Evolutionary conservation across 345 rosid species (phyloP).

Genomic region (Linum usitatissimum): DNA sequence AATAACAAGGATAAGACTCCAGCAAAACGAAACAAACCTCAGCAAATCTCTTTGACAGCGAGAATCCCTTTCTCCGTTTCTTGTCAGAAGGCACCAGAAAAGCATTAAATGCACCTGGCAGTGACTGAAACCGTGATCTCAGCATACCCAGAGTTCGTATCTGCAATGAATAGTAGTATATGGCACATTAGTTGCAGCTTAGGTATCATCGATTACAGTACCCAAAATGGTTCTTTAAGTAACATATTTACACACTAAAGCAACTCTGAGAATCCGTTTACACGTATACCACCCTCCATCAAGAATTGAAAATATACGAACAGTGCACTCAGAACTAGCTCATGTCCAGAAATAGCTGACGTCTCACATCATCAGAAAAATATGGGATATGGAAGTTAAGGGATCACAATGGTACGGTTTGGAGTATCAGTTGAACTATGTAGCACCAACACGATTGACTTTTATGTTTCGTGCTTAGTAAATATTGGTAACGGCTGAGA

Average conservation of each 20-base stretch:
- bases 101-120: slow-evolving; percentile 44
- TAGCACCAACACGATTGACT: neutral
- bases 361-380: neutral
- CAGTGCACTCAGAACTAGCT: neutral
- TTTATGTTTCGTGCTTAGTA: neutral
- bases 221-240: neutral
- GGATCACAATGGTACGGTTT: neutral
- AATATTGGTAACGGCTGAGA: neutral
- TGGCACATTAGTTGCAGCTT: neutral
- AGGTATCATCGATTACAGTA: neutral
- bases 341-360: neutral
- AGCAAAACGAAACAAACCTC: slow-evolving; percentile 22
- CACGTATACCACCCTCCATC: neutral
- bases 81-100: slow-evolving; percentile 34
- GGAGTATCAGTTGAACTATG: neutral
- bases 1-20: neutral
- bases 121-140: slow-evolving; percentile 44
- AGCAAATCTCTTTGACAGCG: slow-evolving; percentile 32
- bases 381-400: neutral
- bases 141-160: slow-evolving; percentile 47
- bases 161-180: neutral
- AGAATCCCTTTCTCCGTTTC: slow-evolving; percentile 31
- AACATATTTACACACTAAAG: neutral
- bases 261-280: neutral
- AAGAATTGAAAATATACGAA: neutral